Evolutionary conservation across 257 asterid genomes (phyloP), one percentile per base, ranked within the genome.

Genomic region (Solanum acaule): DNA sequence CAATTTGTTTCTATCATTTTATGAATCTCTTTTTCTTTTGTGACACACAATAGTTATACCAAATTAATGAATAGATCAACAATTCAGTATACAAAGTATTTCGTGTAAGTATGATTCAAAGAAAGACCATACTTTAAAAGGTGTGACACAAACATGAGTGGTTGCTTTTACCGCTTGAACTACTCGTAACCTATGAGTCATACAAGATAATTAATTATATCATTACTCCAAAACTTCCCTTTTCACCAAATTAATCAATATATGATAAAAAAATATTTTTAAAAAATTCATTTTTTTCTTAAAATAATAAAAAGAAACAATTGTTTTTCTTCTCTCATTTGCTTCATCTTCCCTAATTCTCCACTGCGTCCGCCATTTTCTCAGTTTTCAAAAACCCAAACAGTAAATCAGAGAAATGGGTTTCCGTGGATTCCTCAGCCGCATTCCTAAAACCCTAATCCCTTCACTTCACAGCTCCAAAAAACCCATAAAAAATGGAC

Each of bases 371-470:
- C 37, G 22, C 75, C 37, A 68, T 68, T 68, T 68, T 29, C 23
- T 68, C 11, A 27, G 75, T 68, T 68, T 68, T 29, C 6, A 8
- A 27, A 46, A 72, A 68, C 10, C 25, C 67, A 20, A 59, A 59
- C 67, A 59, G 67, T 59, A 59, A 59, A 59, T 20, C n/a, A 59
- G 25, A 59, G 67, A 59, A 59, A 89, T 90, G 92, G 86, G 34
- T 82, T 25, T 68, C 87, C 71, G 22, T 10, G 86, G 76, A 86
- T 65, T 37, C 37, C 44, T 89, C 59, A 44, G 38, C 82, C 75
- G 37, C 84, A 44, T 89, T 25, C 25, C 90, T 56, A 88, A 89
- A 84, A 89, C 84, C 61, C 86, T 86, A 73, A 37, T 75, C 61
- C 25, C 14, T 23, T 35, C 67, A 35, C 37, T 70, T 73, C 75